Evolutionary conservation across 2,329 filamentous ascomycete genomes (phyloP).

Genomic region (Sphaerostilbella broomeana): DNA sequence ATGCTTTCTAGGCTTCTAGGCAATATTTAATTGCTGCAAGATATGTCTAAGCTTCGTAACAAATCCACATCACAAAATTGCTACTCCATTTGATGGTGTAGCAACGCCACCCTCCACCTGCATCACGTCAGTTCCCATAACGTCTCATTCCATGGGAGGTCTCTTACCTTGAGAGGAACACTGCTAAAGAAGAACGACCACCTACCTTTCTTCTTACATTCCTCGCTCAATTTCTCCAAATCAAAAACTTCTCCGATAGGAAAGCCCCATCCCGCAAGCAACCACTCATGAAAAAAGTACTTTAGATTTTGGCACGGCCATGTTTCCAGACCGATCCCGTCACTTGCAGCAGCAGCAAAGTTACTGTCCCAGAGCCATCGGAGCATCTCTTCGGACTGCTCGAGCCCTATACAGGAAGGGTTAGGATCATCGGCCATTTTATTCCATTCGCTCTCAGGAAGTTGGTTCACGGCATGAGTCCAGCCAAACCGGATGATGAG

Average conservation of each 20-base stretch:
- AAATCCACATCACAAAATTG: conserved; percentile 27
- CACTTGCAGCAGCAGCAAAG: conserved; percentile 51
- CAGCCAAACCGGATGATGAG: conserved; percentile 51
- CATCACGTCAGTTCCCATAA: neutral
- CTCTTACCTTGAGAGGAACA: conserved; percentile 27
- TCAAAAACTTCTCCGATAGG: conserved; percentile 45
- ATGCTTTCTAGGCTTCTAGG: neutral
- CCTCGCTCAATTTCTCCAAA: conserved; percentile 31
- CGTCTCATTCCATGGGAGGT: neutral
- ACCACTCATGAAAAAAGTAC: conserved; percentile 36
- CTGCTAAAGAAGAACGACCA: conserved; percentile 37
- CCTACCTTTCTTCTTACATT: conserved; percentile 26
- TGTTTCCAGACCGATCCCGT: conserved; percentile 47
- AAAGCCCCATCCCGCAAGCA: conserved; percentile 45
- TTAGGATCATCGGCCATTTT: conserved; percentile 26
- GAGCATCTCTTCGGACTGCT: conserved; percentile 41
- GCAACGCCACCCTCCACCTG: conserved; percentile 32
- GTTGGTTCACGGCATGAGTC: conserved; percentile 35
- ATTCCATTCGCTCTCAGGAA: conserved; percentile 30
- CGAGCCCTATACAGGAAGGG: conserved; percentile 35
- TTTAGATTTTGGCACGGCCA: conserved; percentile 32
- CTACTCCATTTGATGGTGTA: conserved; percentile 32
- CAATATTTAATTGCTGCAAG: neutral
- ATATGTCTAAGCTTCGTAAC: neutral
- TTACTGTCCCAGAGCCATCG: conserved; percentile 51